Base-by-base conservation (phyloP, 129 eudicot genomes). In the Arctium minus region DNA sequence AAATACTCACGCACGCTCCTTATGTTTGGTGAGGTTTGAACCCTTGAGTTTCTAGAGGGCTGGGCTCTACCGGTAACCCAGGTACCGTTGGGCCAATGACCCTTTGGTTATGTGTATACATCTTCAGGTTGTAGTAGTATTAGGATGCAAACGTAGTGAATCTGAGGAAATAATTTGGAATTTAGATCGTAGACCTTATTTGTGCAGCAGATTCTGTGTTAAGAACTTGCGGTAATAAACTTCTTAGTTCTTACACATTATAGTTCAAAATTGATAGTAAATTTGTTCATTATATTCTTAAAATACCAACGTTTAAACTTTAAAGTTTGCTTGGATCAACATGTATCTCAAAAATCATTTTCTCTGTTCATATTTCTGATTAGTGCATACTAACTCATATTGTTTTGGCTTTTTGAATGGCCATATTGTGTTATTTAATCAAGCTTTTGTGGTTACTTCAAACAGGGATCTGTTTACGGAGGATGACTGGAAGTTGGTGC, bases 401-500 rank as follows among this genome's bases (percentile, higher is more conserved):
- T 35, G 22, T 79, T 62, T 22, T 12, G 72, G 73, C 79, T 35
- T 73, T 33, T 79, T 77, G 72, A 37, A 73, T 74, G 83, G 76
- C 36, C 35, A 50, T 44, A 38, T 50, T 56, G 70, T 42, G 78
- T 73, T 64, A 17, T 39, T 32, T 81, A 9, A 62, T 64, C 17
- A 22, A 65, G 9, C 75, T 18, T 17, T 67, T 30, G 37, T 44
- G 70, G 42, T 67, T 67, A n/a, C 80, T 60, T 37, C 70, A 69
- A 79, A 76, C 91, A 96, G 99, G 81, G 97, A 88, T 73, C 79
- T 89, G 80, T 93, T 96, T 75, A 87, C 98, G 33, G 99, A 96
- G 69, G 99, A 96, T 84, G 99, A 93, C 74, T 93, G 99, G 98
- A 96, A 96, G 82, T 72, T 96, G 83, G 96, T 96, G 71, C 99